These are phyloP conservation scores for Antrodiella citrinella DNA, from an alignment of 768 basidiomycete species.

Conservation along the genomic window DNA sequence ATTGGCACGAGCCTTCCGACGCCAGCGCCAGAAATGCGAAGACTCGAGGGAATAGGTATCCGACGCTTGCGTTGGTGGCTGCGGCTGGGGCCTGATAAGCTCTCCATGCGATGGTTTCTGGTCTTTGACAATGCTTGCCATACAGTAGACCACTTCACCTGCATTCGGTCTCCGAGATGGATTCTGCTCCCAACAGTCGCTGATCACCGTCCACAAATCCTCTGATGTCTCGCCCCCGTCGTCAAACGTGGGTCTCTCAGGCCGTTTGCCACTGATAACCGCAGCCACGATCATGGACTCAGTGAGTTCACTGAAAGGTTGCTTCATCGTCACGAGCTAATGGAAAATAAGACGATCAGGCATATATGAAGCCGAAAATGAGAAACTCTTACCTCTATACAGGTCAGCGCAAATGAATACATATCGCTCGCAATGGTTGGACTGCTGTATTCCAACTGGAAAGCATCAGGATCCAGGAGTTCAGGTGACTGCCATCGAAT, in stretches of 20 bases:
- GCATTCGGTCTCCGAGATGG: not conserved
- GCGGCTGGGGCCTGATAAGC: no score
- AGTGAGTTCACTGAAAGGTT: not conserved
- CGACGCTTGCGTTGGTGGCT: no score
- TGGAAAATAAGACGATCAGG: not conserved
- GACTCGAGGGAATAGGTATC: no score
- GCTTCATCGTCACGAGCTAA: not conserved
- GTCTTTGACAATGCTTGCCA: not conserved
- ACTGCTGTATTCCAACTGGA: not conserved
- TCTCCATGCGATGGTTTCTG: no score
- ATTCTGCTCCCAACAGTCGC: not conserved
- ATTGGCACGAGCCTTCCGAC: not conserved
- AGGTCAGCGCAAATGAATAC: slow-evolving; percentile 1
- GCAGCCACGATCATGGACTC: not conserved
- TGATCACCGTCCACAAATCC: not conserved
- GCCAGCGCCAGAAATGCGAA: no score
- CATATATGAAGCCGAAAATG: not conserved
- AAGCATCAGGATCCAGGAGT: not conserved
- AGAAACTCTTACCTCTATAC: not conserved
- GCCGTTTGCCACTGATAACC: not conserved
- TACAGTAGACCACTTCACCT: not conserved
- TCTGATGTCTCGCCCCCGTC: not conserved
- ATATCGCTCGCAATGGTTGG: slow-evolving; percentile 2
- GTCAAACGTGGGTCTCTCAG: not conserved
- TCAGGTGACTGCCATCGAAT: slow-evolving; percentile 3